Evolutionary conservation across 106 monocot genomes (phyloP), one percentile per base, ranked within the genome.

Genomic region (Allium cepa): DNA sequence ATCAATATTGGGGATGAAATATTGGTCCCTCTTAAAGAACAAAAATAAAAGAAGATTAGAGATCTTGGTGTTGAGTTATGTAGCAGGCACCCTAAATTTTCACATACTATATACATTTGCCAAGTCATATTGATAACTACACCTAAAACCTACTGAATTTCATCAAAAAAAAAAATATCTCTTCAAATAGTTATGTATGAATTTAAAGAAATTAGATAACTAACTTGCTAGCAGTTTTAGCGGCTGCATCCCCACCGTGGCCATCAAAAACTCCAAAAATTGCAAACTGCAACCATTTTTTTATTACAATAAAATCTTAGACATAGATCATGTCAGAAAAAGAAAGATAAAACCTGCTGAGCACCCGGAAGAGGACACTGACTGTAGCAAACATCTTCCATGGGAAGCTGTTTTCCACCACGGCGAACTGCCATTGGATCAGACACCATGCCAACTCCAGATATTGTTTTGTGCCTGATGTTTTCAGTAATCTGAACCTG

Each of bases 241-340:
- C 91, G 58, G 91, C 95, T 81, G 70, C 91, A 57, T 53, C 81
- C 67, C 95, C 95, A 63, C 95, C 95, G 86, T 96, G 95, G 53
- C 95, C 95, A 84, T 96, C 95, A 84, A 88, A 96, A 46, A 96
- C 88, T 27, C 88, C 63, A 82, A 91, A 83, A 55, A 91, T 67
- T 57, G 91, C 95, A 86, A 96, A 88, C 95, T 96, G 76, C 72
- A 78, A 18, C 60, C 27, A 85, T 79, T 56, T 73, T 52, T 49
- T 71, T 17, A 74, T 83, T 48, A 74, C 27, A 69, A 60, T 17
- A 55, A 13, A n/a, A 47, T n/a, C 2, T 27, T 13, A 57, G 18
- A 57, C 11, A 47, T 61, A 70, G 7, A 50, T 12, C 11, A 55
- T 2, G 15, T 12, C 15, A 15, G 15, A 55, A 4, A 12, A 12